These are phyloP conservation scores for Silene latifolia DNA, from an alignment of 148 eudicot genomes.

Conservation along the genomic window DNA sequence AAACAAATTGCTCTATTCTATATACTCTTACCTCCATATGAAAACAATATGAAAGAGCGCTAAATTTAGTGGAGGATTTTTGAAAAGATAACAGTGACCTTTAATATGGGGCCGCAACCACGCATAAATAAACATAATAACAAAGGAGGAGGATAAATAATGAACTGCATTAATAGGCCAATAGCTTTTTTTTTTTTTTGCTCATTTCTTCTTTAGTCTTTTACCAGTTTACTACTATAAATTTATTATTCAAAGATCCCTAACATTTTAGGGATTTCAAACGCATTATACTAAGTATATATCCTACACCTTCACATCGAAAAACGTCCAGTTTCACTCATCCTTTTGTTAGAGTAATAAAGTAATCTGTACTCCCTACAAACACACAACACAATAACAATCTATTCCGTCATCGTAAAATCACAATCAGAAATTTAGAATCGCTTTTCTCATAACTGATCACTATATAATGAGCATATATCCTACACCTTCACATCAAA, in stretches of 20 bases:
- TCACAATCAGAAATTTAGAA: no score
- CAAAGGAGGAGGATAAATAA: background rate
- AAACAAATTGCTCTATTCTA: background rate
- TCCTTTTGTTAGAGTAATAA: no score
- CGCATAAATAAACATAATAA: background rate
- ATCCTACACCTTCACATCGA: background rate
- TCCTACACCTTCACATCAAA: background rate
- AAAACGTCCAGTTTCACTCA: background rate
- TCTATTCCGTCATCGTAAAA: no score
- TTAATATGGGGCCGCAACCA: background rate
- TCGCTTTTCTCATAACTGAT: no score
- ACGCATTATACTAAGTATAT: slow-evolving; percentile 7
- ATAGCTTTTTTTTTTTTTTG: background rate
- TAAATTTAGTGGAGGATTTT: background rate
- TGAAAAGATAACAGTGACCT: background rate
- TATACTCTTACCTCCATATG: background rate
- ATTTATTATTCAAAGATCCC: slow-evolving; percentile 12
- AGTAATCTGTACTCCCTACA: no score
- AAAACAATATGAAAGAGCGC: background rate
- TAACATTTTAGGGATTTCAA: slow-evolving; percentile 14
- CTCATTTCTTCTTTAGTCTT: background rate
- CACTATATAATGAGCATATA: background rate
- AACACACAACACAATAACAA: no score
- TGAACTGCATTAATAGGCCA: background rate
- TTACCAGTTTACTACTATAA: background rate